Conservation (phyloP, 148 eudicot species). For the Dianthus caryophyllus region DNA sequence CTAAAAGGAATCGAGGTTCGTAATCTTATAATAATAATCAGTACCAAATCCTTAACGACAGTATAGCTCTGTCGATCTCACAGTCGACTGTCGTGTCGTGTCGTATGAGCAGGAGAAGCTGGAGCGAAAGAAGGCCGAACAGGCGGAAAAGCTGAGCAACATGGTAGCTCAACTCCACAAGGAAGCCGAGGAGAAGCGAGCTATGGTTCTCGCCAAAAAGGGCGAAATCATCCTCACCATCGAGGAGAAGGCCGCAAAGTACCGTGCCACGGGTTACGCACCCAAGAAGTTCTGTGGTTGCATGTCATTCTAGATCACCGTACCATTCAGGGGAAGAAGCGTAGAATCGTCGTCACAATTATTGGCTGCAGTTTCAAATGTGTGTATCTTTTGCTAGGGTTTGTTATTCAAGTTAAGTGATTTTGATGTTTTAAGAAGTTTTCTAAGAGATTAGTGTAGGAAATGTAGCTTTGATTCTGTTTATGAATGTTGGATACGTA, state of each 20-base stretch:
- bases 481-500: no score
- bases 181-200: slow-evolving; percentile 47
- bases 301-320: slow-evolving; percentile 26
- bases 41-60: no score
- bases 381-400: slow-evolving; percentile 6
- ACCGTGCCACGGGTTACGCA: slow-evolving; percentile 32
- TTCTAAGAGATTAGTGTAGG: neutral
- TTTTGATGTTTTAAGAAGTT: neutral
- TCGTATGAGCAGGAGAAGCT: slow-evolving; percentile 53
- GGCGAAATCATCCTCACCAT: slow-evolving; percentile 34
- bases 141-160: slow-evolving; percentile 70
- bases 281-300: slow-evolving; percentile 40
- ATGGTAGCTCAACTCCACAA: slow-evolving; percentile 60
- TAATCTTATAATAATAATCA: neutral
- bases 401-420: slow-evolving; percentile 4
- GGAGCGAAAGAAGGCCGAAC: slow-evolving; percentile 78
- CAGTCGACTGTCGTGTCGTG: neutral
- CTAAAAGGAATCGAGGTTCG: slow-evolving; percentile 57
- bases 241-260: slow-evolving; percentile 40
- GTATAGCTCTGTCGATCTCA: neutral
- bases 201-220: slow-evolving; percentile 56
- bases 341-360: no score
- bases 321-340: no score
- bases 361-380: slow-evolving; percentile 16
- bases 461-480: slow-evolving; percentile 2